Evolutionary conservation across 805 yeast species (phyloP).

Genomic region (Wickerhamiella shivajii): DNA sequence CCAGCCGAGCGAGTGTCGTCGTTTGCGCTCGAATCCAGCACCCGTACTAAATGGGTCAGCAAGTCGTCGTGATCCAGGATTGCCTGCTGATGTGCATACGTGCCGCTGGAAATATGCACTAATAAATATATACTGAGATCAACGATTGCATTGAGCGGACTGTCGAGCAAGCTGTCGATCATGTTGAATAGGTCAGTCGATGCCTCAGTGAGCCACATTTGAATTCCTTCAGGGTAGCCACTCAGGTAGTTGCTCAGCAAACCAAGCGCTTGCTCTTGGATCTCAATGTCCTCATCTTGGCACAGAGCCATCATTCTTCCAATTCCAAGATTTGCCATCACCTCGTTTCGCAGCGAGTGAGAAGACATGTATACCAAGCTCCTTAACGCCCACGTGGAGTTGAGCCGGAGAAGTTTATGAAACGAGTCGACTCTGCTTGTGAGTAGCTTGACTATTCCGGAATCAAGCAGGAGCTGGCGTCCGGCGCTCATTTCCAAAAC

Average conservation of each 20-base stretch:
- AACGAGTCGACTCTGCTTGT: neutral
- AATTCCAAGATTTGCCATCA: neutral
- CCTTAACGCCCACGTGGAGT: slow-evolving; percentile 1
- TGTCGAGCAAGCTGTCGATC: no score
- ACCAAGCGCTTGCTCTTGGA: neutral
- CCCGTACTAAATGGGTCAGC: no score
- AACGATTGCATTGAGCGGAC: no score
- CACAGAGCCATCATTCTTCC: neutral
- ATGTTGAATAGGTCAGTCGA: neutral
- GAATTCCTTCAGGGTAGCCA: neutral
- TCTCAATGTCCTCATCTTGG: neutral
- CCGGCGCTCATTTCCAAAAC: slow-evolving; percentile 1
- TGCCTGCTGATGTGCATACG: no score
- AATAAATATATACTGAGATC: no score
- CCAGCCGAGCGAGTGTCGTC: no score
- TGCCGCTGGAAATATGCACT: no score
- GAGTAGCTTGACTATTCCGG: neutral
- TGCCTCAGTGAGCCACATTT: neutral
- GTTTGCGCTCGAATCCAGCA: no score
- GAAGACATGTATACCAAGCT: neutral
- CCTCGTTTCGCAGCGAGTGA: neutral
- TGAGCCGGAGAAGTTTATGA: neutral
- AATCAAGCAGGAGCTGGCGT: neutral
- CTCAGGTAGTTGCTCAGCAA: neutral
- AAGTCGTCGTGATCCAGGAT: no score